Conservation (phyloP, 1,139 yeast genomes). For the Lodderomyces pseudojiufengensis region DNA sequence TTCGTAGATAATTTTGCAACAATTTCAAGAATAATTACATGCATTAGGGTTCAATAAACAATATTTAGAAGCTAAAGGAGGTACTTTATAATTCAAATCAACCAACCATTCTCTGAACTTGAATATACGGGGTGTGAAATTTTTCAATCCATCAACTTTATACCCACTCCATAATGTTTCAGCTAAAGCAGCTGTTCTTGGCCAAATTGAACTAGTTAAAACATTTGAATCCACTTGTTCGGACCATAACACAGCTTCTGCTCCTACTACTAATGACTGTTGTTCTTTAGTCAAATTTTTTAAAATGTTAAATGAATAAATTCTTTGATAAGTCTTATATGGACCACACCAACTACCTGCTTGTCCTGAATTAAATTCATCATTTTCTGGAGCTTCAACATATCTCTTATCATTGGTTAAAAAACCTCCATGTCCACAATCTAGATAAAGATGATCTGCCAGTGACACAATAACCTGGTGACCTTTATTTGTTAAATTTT, state of each 20-base stretch:
- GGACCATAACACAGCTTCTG: conserved; percentile 45
- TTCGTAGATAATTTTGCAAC: no score
- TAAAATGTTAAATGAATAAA: conserved; percentile 38
- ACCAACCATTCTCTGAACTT: conserved; percentile 44
- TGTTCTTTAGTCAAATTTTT: conserved; percentile 33
- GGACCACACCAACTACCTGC: conserved; percentile 53
- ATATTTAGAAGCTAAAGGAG: conserved; percentile 40
- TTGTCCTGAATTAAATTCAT: conserved; percentile 26
- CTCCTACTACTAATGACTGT: conserved; percentile 36
- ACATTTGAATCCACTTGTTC: conserved; percentile 41
- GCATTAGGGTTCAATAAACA: conserved; percentile 40
- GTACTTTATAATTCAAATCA: conserved; percentile 33
- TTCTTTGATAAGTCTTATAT: conserved; percentile 48
- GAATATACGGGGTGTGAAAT: conserved; percentile 38
- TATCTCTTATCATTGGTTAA: conserved; percentile 37
- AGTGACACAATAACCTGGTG: conserved; percentile 44
- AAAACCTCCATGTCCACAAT: conserved; percentile 47
- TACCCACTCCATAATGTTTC: conserved; percentile 49
- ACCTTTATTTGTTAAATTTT: conserved; percentile 32
- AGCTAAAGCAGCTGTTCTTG: conserved; percentile 46
- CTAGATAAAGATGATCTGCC: conserved; percentile 37
- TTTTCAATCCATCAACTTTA: conserved; percentile 27
- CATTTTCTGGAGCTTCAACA: conserved; percentile 23
- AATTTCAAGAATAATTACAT: conserved; percentile 28
- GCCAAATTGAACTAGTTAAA: conserved; percentile 44